Percentiles rank a stretch among this genome's conserved stretches.
These are phyloP conservation scores for Diaporthe australafricana DNA, from an alignment of 2,329 filamentous ascomycete genomes.

Conservation along the genomic window DNA sequence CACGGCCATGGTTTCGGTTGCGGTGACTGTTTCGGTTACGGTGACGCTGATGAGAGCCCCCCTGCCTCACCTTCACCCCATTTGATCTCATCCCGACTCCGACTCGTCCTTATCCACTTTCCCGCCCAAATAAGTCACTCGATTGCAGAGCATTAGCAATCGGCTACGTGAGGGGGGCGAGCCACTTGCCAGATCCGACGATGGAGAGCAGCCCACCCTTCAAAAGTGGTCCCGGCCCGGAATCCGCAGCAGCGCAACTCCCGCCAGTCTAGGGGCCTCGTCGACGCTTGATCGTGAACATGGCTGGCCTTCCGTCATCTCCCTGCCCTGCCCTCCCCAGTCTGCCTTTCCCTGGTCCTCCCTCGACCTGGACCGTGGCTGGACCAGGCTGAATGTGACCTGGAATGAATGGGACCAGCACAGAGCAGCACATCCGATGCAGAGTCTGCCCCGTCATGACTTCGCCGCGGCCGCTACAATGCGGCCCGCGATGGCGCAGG, in stretches of 20 bases:
- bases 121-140: constrained; percentile 18
- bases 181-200: constrained; percentile 23
- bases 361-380: constrained; percentile 9
- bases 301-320: neutral
- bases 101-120: constrained; percentile 19
- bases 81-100: constrained; percentile 8
- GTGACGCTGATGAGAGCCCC: neutral
- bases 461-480: constrained; percentile 4
- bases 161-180: neutral
- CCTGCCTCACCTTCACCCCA: neutral
- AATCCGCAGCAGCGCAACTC: constrained; percentile 11
- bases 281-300: constrained; percentile 17
- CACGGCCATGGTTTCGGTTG: neutral
- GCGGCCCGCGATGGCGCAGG: constrained; percentile 24
- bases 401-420: constrained; percentile 1
- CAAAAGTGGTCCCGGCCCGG: constrained; percentile 11
- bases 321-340: neutral
- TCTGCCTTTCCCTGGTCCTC: constrained; percentile 10
- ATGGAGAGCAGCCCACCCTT: neutral
- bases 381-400: neutral
- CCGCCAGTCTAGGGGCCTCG: neutral
- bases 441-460: constrained; percentile 5
- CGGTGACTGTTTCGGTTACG: neutral
- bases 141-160: constrained; percentile 28
- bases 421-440: neutral